Base-by-base conservation (phyloP, 2,329 filamentous ascomycete genomes). In the Leptographium galeiforme region DNA sequence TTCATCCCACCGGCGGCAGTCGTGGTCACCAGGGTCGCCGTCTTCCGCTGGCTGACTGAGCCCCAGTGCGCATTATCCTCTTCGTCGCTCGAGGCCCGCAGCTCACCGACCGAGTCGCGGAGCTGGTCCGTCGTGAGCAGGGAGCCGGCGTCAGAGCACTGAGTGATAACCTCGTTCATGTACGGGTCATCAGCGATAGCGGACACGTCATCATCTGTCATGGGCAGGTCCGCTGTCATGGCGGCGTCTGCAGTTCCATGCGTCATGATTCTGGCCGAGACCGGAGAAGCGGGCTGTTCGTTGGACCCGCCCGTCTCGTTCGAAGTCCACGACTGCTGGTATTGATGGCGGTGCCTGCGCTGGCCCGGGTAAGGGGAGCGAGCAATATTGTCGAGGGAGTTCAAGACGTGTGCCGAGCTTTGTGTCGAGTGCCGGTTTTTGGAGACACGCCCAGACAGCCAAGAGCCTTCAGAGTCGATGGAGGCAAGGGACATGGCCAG, bases 381-480 rank as follows among this genome's bases (percentile, higher is more conserved):
- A 1, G 60, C 66, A 3, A 75, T 68, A 54, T 83, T 82, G 19
- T 91, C 89, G 6, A 70, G 59, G 63, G 69, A 62, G 63, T 68
- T 58, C 53, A 71, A 76, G 18, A 50, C 48, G 13, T 55, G 54
- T 0, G 63, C 76, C 70, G 60, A 74, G 66, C 57, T 33, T 16
- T 52, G 49, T 8, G 14, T 30, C 1, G 49, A 30, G 3, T 33
- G 76, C 73, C 64, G 61, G 38, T 62, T 64, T 18, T 41, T 52
- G 4, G 56, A 58, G 1, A 73, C 67, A 54, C 84, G 82, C 16
- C 91, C 89, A 4, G 89, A 93, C 46, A 98, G 81, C 93, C 93
- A 98, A 0, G 90, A 96, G 6, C 80, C 93, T 70, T 98, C 93
- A 0, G 90, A 96, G 63, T 96, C 93, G 55, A 97, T 88, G 0